Evolutionary conservation across 2,329 filamentous ascomycete genomes (phyloP), one percentile per base, ranked within the genome.

Genomic region (Sporothrix pallida): DNA sequence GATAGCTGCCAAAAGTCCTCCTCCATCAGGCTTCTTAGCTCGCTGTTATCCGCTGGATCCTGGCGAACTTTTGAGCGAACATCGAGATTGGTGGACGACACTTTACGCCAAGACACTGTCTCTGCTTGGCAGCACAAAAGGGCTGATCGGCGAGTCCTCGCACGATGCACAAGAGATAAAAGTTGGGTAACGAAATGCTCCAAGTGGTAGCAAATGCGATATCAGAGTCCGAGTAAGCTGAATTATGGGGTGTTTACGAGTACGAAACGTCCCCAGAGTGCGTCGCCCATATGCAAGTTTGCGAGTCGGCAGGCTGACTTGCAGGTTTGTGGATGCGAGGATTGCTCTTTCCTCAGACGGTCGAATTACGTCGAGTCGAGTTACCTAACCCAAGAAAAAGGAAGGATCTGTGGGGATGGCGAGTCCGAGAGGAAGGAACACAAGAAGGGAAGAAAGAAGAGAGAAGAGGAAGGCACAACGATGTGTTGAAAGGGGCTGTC

Each of bases 101-200:
- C 23, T 26, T 26, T 1, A 26, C 48, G 65, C 65, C 65, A 68
- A 68, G 67, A 69, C 48, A 15, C 46, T 12, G 26, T 69, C 46
- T 37, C 17, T 37, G 46, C 67, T 69, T 69, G 67, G 67, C 67
- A 69, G 2, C 67, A 69, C 46, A 15, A 54, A 54, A 42, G 46
- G 26, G 48, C 67, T 52, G 67, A 52, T 54, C 46, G 26, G 46
- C 65, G 46, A 52, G 23, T 5, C 4, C 17, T 44, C n/a, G 60
- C 37, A 31, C 20, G 63, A 31, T 50, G 46, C 44, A 23, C n/a
- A 20, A 31, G 46, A n/a, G 46, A 69, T 17, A 54, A 37, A 69
- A 7, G 46, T 37, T 37, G 46, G n/a, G 42, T 48, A 67, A 69
- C 6, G 50, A 48, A 42, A 62, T 17, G 58, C n/a, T 58, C 3